Evolutionary conservation across 2,329 filamentous ascomycete species (phyloP).

Genomic region (Sporothrix humicola): DNA sequence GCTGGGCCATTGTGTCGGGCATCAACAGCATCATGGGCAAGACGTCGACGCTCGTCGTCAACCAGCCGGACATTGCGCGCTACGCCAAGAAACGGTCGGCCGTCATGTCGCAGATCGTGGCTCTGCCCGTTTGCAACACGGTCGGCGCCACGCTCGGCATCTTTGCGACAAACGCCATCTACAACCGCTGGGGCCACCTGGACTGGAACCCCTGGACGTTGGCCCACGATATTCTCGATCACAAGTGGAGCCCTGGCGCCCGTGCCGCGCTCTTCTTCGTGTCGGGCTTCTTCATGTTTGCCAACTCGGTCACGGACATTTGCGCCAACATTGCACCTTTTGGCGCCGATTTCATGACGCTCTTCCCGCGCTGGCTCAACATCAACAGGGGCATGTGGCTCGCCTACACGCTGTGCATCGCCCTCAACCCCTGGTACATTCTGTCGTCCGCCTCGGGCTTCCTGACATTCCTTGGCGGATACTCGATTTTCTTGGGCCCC

Average conservation of each 20-base stretch:
- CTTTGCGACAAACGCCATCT: conserved; percentile 51
- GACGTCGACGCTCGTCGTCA: conserved; percentile 45
- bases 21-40: conserved; percentile 30
- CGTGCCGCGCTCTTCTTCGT: conserved; percentile 38
- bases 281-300: conserved; percentile 37
- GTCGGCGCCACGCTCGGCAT: conserved; percentile 52
- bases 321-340: conserved; percentile 49
- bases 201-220: conserved; percentile 42
- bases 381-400: conserved; percentile 57
- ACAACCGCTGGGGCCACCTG: conserved; percentile 49
- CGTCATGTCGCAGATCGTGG: conserved; percentile 51
- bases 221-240: conserved; percentile 39
- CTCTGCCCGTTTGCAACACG: conserved; percentile 50
- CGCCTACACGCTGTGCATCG: conserved; percentile 57
- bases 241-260: conserved; percentile 34
- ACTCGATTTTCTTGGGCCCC: conserved; percentile 37
- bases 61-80: conserved; percentile 53
- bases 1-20: conserved; percentile 26
- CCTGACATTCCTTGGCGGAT: conserved; percentile 36
- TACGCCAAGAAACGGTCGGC: conserved; percentile 48
- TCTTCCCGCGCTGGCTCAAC: conserved; percentile 47
- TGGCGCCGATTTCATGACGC: conserved; percentile 46
- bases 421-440: conserved; percentile 41
- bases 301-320: conserved; percentile 39
- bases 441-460: conserved; percentile 38